Evolutionary conservation across 2,329 filamentous ascomycete species (phyloP), one percentile per base, ranked within the genome.

Genomic region (Claviceps digitariae): DNA sequence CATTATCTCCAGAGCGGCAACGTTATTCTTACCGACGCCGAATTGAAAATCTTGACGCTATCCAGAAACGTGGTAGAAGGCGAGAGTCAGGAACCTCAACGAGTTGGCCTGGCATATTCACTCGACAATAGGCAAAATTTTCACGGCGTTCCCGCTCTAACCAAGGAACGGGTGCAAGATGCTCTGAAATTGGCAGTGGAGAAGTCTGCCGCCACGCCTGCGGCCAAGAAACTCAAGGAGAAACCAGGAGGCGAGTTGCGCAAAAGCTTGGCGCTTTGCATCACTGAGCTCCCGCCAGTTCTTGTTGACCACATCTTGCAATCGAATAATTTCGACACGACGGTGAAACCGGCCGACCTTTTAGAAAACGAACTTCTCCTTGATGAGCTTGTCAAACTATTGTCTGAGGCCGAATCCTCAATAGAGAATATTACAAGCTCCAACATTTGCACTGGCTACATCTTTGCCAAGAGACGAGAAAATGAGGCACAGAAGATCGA

Each of bases 241-340:
- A 91, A 89, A 66, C 75, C 78, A 1, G 84, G 83, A 4, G 86
- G 91, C 66, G 82, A 83, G 52, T 63, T 97, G 58, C 81, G 89
- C 54, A 90, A 86, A 66, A 85, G 87, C 3, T 70, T 98, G 51
- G 88, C 89, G 0, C 79, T 86, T 13, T 87, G 86, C 1, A 91
- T 97, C 53, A 87, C 86, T 0, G 93, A 98, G 65, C 82, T 91
- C 52, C 90, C 93, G 1, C 90, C 93, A 0, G 81, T 93, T 52
- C 71, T 98, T 6, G 76, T 97, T 20, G 91, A 97, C 56, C 90
- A 97, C 71, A 84, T 83, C 2, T 81, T 98, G 64, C 77, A 82
- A 36, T 72, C 81, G 2, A 80, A 79, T 1, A 73, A 76, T 1
- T 87, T 94, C 57, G 85, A 96, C 65, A 74, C 83, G 0, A 76